Percentiles rank a stretch among this genome's conserved stretches.
These are phyloP conservation scores for Amylostereum chailletii DNA, from an alignment of 1,284 basidiomycete genomes.

Conservation along the genomic window DNA sequence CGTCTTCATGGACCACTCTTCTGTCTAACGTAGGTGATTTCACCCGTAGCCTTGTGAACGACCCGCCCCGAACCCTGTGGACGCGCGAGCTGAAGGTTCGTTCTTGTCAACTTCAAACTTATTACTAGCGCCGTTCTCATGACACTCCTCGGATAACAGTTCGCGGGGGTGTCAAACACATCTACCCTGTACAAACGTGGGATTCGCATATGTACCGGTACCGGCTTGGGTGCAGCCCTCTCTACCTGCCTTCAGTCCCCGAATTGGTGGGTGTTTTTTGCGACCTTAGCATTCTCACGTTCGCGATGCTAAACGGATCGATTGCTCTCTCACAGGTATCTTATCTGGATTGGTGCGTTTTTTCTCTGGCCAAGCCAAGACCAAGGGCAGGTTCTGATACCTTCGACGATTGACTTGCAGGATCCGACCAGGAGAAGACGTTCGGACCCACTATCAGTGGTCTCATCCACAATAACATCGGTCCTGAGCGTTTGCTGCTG, in stretches of 20 bases:
- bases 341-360: conserved; percentile 70
- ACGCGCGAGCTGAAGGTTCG: conserved; percentile 64
- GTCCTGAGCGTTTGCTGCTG: conserved; percentile 57
- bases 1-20: not conserved
- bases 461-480: conserved; percentile 57
- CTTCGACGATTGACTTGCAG: conserved; percentile 22
- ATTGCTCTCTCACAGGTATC: conserved; percentile 37
- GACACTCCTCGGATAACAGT: conserved; percentile 26
- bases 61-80: conserved; percentile 62
- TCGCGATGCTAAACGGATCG: conserved; percentile 7
- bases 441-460: conserved; percentile 68
- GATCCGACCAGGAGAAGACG: conserved; percentile 70
- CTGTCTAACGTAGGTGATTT: conserved; percentile 46
- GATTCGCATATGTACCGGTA: conserved; percentile 71
- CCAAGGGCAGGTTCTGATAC: no score
- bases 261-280: conserved; percentile 41
- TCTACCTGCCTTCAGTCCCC: conserved; percentile 67
- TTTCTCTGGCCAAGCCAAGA: conserved; percentile 1
- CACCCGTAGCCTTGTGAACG: conserved; percentile 57
- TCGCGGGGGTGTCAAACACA: conserved; percentile 74
- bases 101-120: not conserved
- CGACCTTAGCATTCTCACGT: conserved; percentile 4
- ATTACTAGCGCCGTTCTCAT: not conserved
- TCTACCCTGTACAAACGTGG: conserved; percentile 68
- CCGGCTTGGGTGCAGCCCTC: conserved; percentile 67